Evolutionary conservation across 2,329 filamentous ascomycete genomes (phyloP).

Genomic region (Penicillium sclerotiorum): DNA sequence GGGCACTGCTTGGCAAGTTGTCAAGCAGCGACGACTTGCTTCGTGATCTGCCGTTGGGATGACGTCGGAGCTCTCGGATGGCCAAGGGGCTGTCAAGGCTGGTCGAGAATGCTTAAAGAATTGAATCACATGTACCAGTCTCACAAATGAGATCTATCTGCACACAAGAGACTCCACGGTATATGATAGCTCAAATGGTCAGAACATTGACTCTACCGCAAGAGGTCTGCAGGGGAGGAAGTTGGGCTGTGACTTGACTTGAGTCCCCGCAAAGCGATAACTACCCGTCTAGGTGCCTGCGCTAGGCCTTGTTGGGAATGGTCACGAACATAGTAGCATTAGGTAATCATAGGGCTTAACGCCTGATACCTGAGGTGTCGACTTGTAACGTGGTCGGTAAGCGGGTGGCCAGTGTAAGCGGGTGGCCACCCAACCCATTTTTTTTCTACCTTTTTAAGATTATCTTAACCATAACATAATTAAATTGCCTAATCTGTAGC

Average conservation of each 20-base stretch:
- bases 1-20: background rate
- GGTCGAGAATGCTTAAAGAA: background rate
- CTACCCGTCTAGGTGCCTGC: conserved; percentile 5
- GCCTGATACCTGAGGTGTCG: too few species aligned
- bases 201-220: background rate
- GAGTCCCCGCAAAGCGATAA: conserved; percentile 7
- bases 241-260: background rate
- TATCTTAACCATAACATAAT: too few species aligned
- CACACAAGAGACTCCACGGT: background rate
- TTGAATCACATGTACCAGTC: background rate
- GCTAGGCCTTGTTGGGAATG: background rate
- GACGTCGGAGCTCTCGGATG: background rate
- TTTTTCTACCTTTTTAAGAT: too few species aligned
- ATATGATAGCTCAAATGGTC: background rate
- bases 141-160: background rate
- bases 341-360: too few species aligned
- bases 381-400: too few species aligned
- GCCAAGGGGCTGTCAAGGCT: background rate
- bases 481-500: too few species aligned
- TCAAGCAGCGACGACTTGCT: background rate
- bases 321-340: too few species aligned
- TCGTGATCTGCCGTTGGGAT: background rate
- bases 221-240: background rate
- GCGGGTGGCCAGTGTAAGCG: too few species aligned
- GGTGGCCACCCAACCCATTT: too few species aligned